These are phyloP conservation scores for Gynochthodes officinalis DNA, from an alignment of 257 asterid genomes.

Conservation along the genomic window DNA sequence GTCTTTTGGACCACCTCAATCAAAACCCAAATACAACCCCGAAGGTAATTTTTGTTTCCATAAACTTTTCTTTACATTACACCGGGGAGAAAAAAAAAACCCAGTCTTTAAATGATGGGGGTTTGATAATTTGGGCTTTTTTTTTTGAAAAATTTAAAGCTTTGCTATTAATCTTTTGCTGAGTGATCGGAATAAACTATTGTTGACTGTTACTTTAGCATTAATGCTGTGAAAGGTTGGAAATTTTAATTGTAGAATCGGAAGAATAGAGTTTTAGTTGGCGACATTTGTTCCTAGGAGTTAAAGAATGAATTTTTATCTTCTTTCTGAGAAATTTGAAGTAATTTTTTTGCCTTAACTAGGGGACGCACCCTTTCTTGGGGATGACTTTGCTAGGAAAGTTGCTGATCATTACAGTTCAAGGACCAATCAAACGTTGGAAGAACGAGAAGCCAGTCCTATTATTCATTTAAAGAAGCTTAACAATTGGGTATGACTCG, in stretches of 20 bases:
- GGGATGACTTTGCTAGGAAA: slow-evolving; percentile 82
- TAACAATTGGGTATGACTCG: slow-evolving; percentile 75
- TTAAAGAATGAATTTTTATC: slow-evolving; percentile 5
- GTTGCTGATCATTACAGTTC: slow-evolving; percentile 98
- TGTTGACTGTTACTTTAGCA: background rate
- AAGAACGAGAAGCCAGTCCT: slow-evolving; percentile 97
- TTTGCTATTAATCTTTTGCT: slow-evolving; percentile 5
- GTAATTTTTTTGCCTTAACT: slow-evolving; percentile 13
- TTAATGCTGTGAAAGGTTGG: background rate
- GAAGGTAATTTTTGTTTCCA: slow-evolving; percentile 42
- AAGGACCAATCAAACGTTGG: slow-evolving; percentile 91
- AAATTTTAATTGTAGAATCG: background rate
- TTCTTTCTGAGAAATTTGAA: slow-evolving; percentile 2
- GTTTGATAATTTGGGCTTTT: background rate
- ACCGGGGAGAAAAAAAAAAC: background rate
- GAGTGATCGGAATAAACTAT: slow-evolving; percentile 14
- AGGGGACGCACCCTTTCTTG: slow-evolving; percentile 61
- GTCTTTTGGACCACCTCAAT: slow-evolving; percentile 69
- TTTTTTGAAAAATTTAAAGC: slow-evolving; percentile 11
- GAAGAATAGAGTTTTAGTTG: slow-evolving; percentile 3
- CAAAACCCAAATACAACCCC: slow-evolving; percentile 66
- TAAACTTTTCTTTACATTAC: background rate
- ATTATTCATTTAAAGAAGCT: slow-evolving; percentile 96
- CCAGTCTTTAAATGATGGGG: background rate
- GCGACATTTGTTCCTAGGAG: background rate